phyloP scores from a whole-genome alignment of 1,139 yeast species.

The Debaryomyces coudertii region DNA sequence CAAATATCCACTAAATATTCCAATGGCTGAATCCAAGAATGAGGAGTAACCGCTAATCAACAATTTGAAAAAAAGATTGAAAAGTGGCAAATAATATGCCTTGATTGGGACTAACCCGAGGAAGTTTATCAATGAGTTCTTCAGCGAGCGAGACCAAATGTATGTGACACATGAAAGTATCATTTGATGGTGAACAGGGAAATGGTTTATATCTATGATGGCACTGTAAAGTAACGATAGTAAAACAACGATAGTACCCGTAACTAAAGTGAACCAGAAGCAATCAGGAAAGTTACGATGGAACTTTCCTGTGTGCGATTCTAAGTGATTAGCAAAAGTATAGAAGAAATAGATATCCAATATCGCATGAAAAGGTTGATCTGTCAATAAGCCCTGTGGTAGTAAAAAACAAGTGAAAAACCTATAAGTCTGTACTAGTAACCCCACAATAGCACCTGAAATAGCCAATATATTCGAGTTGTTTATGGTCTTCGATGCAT shows the following conservation, averaged over 20 bases:
- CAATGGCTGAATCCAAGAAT: constrained; percentile 47
- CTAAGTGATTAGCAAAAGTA: constrained; percentile 59
- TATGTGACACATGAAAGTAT: constrained; percentile 58
- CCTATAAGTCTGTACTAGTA: constrained; percentile 43
- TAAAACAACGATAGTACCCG: constrained; percentile 49
- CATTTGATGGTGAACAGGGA: constrained; percentile 37
- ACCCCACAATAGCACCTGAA: constrained; percentile 12
- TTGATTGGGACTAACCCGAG: constrained; percentile 58
- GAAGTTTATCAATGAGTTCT: constrained; percentile 53
- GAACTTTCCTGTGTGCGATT: constrained; percentile 51
- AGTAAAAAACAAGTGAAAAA: constrained; percentile 53
- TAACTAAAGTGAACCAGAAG: constrained; percentile 53
- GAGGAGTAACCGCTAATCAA: constrained; percentile 45
- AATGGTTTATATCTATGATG: constrained; percentile 24
- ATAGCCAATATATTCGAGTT: constrained; percentile 8
- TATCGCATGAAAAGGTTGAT: constrained; percentile 48
- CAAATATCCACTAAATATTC: constrained; percentile 57
- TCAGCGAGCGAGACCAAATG: constrained; percentile 60
- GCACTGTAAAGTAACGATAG: constrained; percentile 33
- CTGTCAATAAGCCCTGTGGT: constrained; percentile 36
- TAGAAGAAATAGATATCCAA: constrained; percentile 61
- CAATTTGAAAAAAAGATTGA: constrained; percentile 51
- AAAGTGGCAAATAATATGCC: constrained; percentile 62
- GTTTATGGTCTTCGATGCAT: constrained; percentile 7
- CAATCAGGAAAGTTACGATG: constrained; percentile 57